Percentiles rank a stretch among this genome's conserved stretches.
Conservation (phyloP, 345 rosid genomes). For the Cardamine occulta region DNA sequence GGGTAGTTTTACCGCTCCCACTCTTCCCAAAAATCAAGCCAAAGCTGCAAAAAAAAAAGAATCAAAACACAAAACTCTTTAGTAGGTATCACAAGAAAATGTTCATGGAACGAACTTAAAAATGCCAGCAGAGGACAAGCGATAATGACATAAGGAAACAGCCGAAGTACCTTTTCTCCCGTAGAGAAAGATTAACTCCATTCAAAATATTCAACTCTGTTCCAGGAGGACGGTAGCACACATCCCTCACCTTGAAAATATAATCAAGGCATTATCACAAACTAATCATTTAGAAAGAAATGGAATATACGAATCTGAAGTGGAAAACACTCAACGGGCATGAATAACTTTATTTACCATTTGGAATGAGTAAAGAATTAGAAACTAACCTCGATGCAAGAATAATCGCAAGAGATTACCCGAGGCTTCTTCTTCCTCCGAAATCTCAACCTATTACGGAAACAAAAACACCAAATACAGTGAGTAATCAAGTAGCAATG, state of each 20-base stretch:
- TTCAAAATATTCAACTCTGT: slow-evolving; percentile 72
- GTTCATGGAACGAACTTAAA: not conserved
- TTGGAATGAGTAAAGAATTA: not conserved
- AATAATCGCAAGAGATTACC: slow-evolving; percentile 54
- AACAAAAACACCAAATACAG: not conserved
- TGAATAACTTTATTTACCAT: not conserved
- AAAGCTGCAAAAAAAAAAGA: slow-evolving; percentile 58
- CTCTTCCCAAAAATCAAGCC: slow-evolving; percentile 96
- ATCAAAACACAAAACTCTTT: slow-evolving; percentile 18
- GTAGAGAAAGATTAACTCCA: slow-evolving; percentile 76
- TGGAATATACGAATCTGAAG: not conserved
- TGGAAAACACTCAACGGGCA: not conserved
- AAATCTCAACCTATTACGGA: slow-evolving; percentile 41
- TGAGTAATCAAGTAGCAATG: not conserved
- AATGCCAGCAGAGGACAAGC: slow-evolving; percentile 5
- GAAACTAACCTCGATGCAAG: slow-evolving; percentile 71
- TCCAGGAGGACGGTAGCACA: slow-evolving; percentile 82
- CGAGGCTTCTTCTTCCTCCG: slow-evolving; percentile 33
- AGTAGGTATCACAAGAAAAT: not conserved
- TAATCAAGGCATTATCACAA: slow-evolving; percentile 15
- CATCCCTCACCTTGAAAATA: slow-evolving; percentile 47
- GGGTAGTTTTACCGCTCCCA: slow-evolving; percentile 97
- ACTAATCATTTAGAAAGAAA: not conserved
- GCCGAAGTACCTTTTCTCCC: slow-evolving; percentile 55
- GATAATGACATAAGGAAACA: slow-evolving; percentile 15